These are phyloP conservation scores for Beauveria sp. DNA, from an alignment of 2,329 filamentous ascomycete species.

Conservation along the genomic window DNA sequence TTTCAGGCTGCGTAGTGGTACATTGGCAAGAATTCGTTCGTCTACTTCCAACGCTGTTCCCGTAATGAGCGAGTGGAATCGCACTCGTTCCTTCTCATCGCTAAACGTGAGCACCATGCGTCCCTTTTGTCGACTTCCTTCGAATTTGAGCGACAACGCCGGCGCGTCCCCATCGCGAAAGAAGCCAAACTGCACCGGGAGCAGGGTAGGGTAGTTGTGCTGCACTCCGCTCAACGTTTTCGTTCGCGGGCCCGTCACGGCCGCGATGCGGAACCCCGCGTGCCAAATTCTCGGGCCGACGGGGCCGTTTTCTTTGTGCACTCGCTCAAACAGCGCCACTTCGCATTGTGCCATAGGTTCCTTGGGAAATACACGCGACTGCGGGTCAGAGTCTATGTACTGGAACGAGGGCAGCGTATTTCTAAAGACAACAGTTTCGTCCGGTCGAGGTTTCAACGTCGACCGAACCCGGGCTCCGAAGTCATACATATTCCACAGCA, in stretches of 20 bases:
- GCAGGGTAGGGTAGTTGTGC: constrained; percentile 56
- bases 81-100: constrained; percentile 61
- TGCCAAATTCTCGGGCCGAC: constrained; percentile 67
- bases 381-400: constrained; percentile 68
- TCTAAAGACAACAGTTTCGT: constrained; percentile 65
- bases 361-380: constrained; percentile 65
- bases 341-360: constrained; percentile 67
- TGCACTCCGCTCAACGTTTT: constrained; percentile 72
- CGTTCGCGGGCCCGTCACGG: constrained; percentile 69
- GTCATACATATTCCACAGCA: constrained; percentile 76
- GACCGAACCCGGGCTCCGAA: constrained; percentile 71
- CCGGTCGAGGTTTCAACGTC: constrained; percentile 58
- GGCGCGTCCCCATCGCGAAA: constrained; percentile 62
- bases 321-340: constrained; percentile 67
- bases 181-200: constrained; percentile 72
- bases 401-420: constrained; percentile 66
- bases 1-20: constrained; percentile 56
- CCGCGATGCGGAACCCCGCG: constrained; percentile 68
- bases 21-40: constrained; percentile 65
- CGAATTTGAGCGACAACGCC: constrained; percentile 63
- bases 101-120: constrained; percentile 72
- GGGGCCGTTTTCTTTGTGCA: constrained; percentile 60
- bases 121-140: constrained; percentile 56
- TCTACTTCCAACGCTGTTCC: constrained; percentile 61
- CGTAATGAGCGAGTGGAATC: constrained; percentile 65